Percentiles rank a stretch among this genome's conserved stretches.
phyloP scores from a whole-genome alignment of 225 moss, liverwort and hornwort genomes.

The Polytrichum commune region DNA sequence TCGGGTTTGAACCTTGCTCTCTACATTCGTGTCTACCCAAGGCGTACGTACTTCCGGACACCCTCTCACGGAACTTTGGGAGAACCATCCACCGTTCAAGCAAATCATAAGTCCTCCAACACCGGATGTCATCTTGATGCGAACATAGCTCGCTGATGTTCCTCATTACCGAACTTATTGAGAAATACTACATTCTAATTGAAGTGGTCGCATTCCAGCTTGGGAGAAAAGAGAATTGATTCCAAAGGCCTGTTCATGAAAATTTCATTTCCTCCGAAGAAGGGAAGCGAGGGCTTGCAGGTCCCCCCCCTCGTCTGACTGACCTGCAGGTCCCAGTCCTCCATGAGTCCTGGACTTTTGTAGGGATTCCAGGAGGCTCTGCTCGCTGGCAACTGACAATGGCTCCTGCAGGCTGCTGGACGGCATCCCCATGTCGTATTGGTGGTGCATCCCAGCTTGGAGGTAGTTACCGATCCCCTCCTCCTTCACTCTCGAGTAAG shows the following conservation, averaged over 20 bases:
- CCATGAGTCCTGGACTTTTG: conserved; percentile 51
- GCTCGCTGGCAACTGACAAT: conserved; percentile 40
- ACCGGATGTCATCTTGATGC: conserved; percentile 11
- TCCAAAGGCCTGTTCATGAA: too few species aligned
- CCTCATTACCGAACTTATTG: too few species aligned
- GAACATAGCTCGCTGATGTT: conserved; percentile 9
- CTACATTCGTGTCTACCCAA: too few species aligned
- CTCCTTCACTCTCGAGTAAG: conserved; percentile 77
- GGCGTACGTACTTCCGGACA: too few species aligned
- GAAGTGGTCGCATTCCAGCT: too few species aligned
- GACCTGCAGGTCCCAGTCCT: conserved; percentile 42
- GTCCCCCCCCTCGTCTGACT: conserved; percentile 64
- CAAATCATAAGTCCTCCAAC: conserved; percentile 11
- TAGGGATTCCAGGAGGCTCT: conserved; percentile 50
- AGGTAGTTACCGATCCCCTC: conserved; percentile 54
- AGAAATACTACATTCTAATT: too few species aligned
- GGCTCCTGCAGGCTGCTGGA: conserved; percentile 65
- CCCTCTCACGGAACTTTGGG: too few species aligned
- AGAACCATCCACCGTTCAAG: neutral
- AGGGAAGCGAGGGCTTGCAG: conserved; percentile 60
- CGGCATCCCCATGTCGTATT: conserved; percentile 60
- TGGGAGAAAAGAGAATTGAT: too few species aligned
- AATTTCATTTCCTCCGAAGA: conserved; percentile 42
- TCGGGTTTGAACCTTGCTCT: too few species aligned
- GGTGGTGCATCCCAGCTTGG: conserved; percentile 66